Evolutionary conservation across 768 basidiomycete species (phyloP).

Genomic region (Calocera viscosa): DNA sequence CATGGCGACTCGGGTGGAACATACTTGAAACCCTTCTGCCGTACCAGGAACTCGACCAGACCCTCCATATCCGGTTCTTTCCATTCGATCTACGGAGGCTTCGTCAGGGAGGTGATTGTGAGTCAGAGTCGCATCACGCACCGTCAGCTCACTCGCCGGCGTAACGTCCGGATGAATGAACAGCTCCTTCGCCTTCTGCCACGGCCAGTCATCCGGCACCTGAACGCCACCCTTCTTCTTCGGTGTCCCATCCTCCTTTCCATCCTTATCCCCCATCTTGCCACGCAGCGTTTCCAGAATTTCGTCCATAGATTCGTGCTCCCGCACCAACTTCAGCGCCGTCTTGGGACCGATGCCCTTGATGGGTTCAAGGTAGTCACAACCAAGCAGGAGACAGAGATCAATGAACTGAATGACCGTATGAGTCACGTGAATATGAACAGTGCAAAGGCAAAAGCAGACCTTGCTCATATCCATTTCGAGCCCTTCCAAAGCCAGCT

Average conservation of each 20-base stretch:
- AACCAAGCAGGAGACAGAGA: constrained; percentile 89
- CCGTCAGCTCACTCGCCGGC: constrained; percentile 75
- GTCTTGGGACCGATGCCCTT: constrained; percentile 93
- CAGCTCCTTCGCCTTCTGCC: constrained; percentile 84
- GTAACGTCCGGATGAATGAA: constrained; percentile 85
- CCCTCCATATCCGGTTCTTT: constrained; percentile 85
- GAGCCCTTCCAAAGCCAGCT: constrained; percentile 73
- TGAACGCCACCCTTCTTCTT: constrained; percentile 64
- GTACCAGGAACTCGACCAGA: constrained; percentile 83
- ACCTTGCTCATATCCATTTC: constrained; percentile 89
- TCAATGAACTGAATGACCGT: constrained; percentile 65
- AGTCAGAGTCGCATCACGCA: constrained; percentile 25
- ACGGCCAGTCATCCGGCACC: constrained; percentile 92
- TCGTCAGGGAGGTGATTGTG: neutral
- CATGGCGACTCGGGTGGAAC: constrained; percentile 21
- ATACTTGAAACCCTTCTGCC: constrained; percentile 94
- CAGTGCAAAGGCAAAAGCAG: neutral
- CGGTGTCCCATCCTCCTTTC: constrained; percentile 25
- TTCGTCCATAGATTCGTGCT: constrained; percentile 56
- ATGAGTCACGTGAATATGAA: neutral
- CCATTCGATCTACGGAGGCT: constrained; percentile 71
- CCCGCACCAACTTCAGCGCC: constrained; percentile 81
- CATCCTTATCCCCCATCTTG: constrained; percentile 41
- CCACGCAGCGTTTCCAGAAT: constrained; percentile 68
- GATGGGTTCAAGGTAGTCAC: constrained; percentile 98